Evolutionary conservation across 192 early-diverging fungal genomes (phyloP).

Genomic region (Oehlia diaphana): DNA sequence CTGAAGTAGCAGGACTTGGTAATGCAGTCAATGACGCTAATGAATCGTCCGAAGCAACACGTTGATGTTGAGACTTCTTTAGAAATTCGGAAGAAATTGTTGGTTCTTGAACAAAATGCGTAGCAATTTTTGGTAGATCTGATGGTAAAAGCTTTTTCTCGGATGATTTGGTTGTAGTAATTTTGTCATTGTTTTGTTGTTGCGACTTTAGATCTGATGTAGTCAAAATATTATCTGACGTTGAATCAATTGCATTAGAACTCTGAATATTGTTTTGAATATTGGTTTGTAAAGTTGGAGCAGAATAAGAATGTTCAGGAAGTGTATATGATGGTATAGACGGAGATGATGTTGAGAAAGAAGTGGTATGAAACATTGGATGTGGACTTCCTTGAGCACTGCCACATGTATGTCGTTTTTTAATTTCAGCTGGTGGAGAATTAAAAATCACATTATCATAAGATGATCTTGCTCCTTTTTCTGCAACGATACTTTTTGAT

Average conservation of each 20-base stretch:
- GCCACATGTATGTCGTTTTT: neutral
- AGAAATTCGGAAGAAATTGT: neutral
- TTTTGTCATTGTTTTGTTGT: neutral
- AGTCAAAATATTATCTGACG: neutral
- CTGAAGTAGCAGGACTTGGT: constrained; percentile 29
- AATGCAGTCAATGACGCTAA: neutral
- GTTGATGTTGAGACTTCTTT: constrained; percentile 14
- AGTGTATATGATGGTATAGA: neutral
- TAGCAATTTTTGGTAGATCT: neutral
- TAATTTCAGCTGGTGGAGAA: neutral
- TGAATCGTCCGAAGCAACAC: constrained; percentile 11
- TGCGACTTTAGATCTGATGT: neutral
- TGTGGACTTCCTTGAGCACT: neutral
- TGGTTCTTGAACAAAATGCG: neutral
- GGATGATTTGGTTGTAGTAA: neutral
- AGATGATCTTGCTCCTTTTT: neutral
- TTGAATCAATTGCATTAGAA: too few relatives aligned
- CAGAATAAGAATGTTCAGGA: neutral
- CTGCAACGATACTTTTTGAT: neutral
- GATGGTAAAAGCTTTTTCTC: neutral
- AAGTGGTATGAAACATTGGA: neutral
- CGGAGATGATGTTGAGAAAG: neutral
- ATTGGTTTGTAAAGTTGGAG: too few relatives aligned
- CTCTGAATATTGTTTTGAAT: too few relatives aligned
- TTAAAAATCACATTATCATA: constrained; percentile 11